Base-by-base conservation (phyloP, 2,329 filamentous ascomycete species). In the Sordariomycetes sp. region DNA sequence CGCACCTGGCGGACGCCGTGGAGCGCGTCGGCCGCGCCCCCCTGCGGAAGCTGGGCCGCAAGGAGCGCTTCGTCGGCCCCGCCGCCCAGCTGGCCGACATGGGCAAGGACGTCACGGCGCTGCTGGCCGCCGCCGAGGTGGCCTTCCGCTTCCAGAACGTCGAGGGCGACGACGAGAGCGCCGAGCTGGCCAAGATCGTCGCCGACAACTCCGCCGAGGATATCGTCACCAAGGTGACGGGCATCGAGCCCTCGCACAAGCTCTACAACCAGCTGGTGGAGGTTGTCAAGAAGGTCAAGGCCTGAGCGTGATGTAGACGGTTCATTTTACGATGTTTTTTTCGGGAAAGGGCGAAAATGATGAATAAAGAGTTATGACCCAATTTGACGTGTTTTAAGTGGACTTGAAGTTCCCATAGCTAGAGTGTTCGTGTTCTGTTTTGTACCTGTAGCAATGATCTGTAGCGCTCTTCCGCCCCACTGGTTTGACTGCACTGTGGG, bases 21-120 rank as follows among this genome's bases (percentile, higher is more conserved):
- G 90, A 95, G 78, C 92, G 94, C 72, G 94, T 99, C 63, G 94
- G 93, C 59, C 92, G 94, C 70, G 93, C 92, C 20, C 94, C 94
- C 20, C 79, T 99, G 61, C 88, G 94, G 71, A 99, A 99, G 80
- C 82, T 99, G 37, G 87, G 87, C 63, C 89, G 92, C 72, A 94
- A 95, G 77, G 94, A 99, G 77, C 91, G 94, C 52, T 96, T 99
- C 77, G 86, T 99, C 65, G 91, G 89, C 53, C 94, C 94, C 5
- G 93, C 94, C 53, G 84, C 89, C 11, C 88, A 96, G 74, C 83
- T 99, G 20, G 91, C 91, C 53, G 90, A 96, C 78, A 79, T 81
- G 60, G 90, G 84, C 60, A 79, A 90, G 73, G 81, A 83, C 65
- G 87, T 86, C 70, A 80, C 85, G 59, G 85, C 82, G 57, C 80